Evolutionary conservation across 1,284 basidiomycete genomes (phyloP).

Genomic region (Cryptococcus sp.): DNA sequence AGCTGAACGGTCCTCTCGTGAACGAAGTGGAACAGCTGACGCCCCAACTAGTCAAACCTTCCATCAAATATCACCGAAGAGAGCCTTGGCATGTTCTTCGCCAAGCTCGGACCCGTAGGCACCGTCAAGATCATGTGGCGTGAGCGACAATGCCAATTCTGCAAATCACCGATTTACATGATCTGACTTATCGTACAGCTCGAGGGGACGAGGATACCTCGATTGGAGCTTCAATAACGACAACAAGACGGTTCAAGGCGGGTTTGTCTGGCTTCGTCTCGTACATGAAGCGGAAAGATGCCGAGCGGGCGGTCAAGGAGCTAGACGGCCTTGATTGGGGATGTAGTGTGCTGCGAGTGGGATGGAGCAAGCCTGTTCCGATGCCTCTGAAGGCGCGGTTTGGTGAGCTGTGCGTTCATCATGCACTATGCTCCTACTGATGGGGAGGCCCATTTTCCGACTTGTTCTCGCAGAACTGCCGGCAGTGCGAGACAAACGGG

Average conservation of each 20-base stretch:
- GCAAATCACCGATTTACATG: slow-evolving; percentile 27
- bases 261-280: slow-evolving; percentile 93
- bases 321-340: slow-evolving; percentile 92
- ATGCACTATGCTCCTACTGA: not conserved
- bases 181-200: slow-evolving; percentile 21
- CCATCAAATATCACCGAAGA: slow-evolving; percentile 82
- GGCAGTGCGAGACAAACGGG: slow-evolving; percentile 20
- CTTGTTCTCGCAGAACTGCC: slow-evolving; percentile 11
- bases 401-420: slow-evolving; percentile 59
- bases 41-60: slow-evolving; percentile 60
- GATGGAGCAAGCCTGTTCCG: slow-evolving; percentile 94
- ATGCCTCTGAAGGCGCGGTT: slow-evolving; percentile 76
- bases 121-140: slow-evolving; percentile 93
- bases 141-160: slow-evolving; percentile 57
- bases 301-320: slow-evolving; percentile 80
- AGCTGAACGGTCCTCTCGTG: slow-evolving; percentile 7
- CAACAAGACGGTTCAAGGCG: slow-evolving; percentile 64
- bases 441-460: not conserved
- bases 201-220: slow-evolving; percentile 43
- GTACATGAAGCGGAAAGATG: slow-evolving; percentile 88
- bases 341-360: slow-evolving; percentile 76
- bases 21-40: slow-evolving; percentile 2
- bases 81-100: slow-evolving; percentile 81
- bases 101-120: slow-evolving; percentile 59
- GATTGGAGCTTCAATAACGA: slow-evolving; percentile 68